Percentiles rank a stretch among this genome's conserved stretches.
Evolutionary conservation across 129 eudicot species (phyloP).

Genomic region (carrot (Daucus carota)): DH1_v3.0 NC_030389.2:853501-854000

Average conservation of each 20-base stretch:
- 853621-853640: background rate
- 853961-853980: background rate
- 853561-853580: too few relatives aligned
- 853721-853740: background rate
- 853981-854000: background rate
- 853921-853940: too few relatives aligned
- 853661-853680: too few relatives aligned
- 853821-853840: background rate
- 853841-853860: too few relatives aligned
- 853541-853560: too few relatives aligned
- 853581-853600: background rate
- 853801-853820: background rate
- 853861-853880: too few relatives aligned
- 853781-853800: background rate
- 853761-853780: background rate
- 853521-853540: background rate
- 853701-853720: background rate
- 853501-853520: background rate
- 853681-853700: too few relatives aligned
- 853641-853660: background rate
- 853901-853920: background rate
- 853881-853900: background rate
- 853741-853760: background rate
- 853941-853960: background rate
- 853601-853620: background rate